Evolutionary conservation across 306 rosid genomes (phyloP).

Genomic region (Datisca glomerata): DNA sequence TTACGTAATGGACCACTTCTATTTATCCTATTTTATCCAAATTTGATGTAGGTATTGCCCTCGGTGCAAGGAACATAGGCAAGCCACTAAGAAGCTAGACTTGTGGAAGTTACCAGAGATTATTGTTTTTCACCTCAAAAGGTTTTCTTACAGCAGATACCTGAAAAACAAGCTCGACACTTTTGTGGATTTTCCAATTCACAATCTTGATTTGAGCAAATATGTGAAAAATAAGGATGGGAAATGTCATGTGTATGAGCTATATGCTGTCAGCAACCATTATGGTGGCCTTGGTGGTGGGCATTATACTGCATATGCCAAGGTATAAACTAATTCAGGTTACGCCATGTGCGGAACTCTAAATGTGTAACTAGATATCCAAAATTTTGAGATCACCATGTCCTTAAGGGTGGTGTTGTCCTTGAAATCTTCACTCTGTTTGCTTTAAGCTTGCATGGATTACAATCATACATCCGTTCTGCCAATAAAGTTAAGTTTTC

Average conservation of each 20-base stretch:
- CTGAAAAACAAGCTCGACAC: slow-evolving; percentile 90
- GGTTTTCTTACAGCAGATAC: slow-evolving; percentile 95
- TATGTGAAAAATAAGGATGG: slow-evolving; percentile 80
- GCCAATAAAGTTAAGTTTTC: background rate
- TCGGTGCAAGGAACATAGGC: slow-evolving; percentile 90
- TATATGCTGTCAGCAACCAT: slow-evolving; percentile 95
- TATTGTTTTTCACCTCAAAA: slow-evolving; percentile 90
- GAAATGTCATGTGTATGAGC: slow-evolving; percentile 47
- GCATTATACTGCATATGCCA: slow-evolving; percentile 90
- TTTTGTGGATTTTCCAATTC: slow-evolving; percentile 88
- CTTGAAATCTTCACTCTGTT: no score
- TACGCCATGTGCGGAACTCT: no score
- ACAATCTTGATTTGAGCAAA: slow-evolving; percentile 79
- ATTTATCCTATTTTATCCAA: slow-evolving; percentile 3
- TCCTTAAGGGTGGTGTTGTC: no score
- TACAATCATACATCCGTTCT: no score
- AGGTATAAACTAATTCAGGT: no score
- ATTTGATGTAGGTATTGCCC: slow-evolving; percentile 75
- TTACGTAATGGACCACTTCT: slow-evolving; percentile 7
- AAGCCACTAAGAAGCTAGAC: slow-evolving; percentile 95
- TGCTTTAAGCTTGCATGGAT: no score
- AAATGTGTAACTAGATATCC: no score
- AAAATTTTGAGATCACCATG: no score
- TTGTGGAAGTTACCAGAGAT: slow-evolving; percentile 95
- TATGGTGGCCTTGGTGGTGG: slow-evolving; percentile 98